Evolutionary conservation across 495 filamentous ascomycete genomes (phyloP), one percentile per base, ranked within the genome.

Genomic region (Hypomontagnella submonticulosa): DNA sequence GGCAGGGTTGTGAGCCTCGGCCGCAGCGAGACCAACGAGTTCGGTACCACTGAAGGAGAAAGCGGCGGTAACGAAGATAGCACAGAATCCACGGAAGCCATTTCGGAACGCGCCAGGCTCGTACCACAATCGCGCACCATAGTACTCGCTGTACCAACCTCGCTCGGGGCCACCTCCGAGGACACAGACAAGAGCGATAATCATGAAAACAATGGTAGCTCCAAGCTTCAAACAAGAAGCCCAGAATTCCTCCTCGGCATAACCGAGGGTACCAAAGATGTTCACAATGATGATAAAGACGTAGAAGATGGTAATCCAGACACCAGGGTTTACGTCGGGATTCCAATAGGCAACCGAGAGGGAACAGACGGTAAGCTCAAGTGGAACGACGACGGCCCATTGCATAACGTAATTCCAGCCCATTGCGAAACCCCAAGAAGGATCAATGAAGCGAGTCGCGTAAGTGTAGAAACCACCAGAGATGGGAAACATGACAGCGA

Each of bases 351-450:
- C 48, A 16, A 89, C 80, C 27, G 86, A 83, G 19, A 86, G 77
- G 53, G 79, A 69, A 20, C 82, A 84, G 1, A 84, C 83, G 0
- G 81, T 84, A 1, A 86, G 67, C 67, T 87, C 85, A 15, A 86
- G 77, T 36, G 83, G 83, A 27, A 87, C 73, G 37, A 86, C 82
- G 41, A 84, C 75, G 40, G 79, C 73, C 89, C 89, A 92, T 69
- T 84, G 80, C 47, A 90, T 77, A 54, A 87, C 84, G 70, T 92
- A 92, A 71, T 91, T 87, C 87, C 88, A 92, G 53, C 92, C 92
- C 82, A 96, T 93, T 62, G 92, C 90, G 73, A 96, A 96, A 47
- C 92, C 92, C 83, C 92, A 86, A 55, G 88, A 88, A 9, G 89
- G 87, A 63, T 91, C 88, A 63, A 92, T 87, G 67, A 93, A 89